Base-by-base conservation (phyloP, 2,329 filamentous ascomycete genomes). In the Colletotrichum ledebouriae region DNA sequence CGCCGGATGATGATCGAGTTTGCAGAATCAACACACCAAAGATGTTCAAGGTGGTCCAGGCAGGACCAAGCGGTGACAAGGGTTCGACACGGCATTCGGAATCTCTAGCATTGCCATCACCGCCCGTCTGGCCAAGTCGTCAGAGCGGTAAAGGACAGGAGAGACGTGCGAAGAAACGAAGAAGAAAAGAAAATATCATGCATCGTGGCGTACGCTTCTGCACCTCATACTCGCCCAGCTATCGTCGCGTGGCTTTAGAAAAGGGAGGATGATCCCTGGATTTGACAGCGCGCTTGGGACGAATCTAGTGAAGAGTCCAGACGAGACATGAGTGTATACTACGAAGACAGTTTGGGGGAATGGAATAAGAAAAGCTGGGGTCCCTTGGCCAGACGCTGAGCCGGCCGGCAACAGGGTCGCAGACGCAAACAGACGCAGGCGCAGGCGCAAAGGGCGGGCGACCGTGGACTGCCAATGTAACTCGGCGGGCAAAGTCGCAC, bases 151-250 rank as follows among this genome's bases (percentile, higher is more conserved):
- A 55, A 58, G 52, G 37, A 60, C 42, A 50, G 34, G 52, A 17
- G 17, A 20, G 7, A 22, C 34, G 34, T 22, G 47, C 57, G 57
- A 39, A 56, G 61, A 55, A 61, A 34, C 53, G 37, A 50, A 59
- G 55, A 34, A 33, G 33, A 63, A 46, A 55, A 41, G 13, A 34
- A 59, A 46, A n/a, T 4, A 20, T 6, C 41, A 41, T 56, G 46
- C 61, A 56, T 59, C 66, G 49, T 69, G 61, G 66, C 66, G 62
- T 59, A 68, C 49, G 49, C 60, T 53, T 46, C 61, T 69, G 61
- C 66, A 50, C 33, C 61, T 69, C 55, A 56, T 29, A 57, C 34
- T 66, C 49, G 66, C 49, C 49, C 55, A 66, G 58, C 33, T 55
- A 66, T 66, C 41, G 37, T 69, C 66, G 66, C 66, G 49, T 69